Evolutionary conservation across 306 rosid genomes (phyloP).

Genomic region (Prunus fruticosa): DNA sequence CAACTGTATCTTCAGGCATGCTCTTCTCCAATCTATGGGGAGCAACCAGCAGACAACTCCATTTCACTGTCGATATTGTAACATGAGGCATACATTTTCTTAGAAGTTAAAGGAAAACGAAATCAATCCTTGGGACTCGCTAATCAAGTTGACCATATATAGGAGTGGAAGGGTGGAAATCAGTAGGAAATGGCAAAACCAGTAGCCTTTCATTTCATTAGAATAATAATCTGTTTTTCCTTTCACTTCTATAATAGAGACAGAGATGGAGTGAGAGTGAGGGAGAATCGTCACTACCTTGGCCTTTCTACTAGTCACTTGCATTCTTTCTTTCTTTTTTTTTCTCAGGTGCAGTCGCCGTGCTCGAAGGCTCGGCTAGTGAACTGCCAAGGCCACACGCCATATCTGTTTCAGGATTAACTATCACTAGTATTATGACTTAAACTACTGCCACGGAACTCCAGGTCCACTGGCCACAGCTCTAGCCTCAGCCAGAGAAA

Average conservation of each 20-base stretch:
- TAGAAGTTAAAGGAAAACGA: not conserved
- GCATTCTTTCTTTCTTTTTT: not conserved
- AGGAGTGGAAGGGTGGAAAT: not conserved
- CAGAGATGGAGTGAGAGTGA: conserved; percentile 11
- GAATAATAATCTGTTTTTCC: conserved; percentile 55
- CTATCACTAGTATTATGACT: conserved; percentile 21
- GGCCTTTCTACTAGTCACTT: conserved; percentile 37
- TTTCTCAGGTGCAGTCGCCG: conserved; percentile 28
- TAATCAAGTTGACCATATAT: not conserved
- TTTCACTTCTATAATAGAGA: conserved; percentile 43
- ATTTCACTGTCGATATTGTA: not conserved
- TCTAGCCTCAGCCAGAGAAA: conserved; percentile 86
- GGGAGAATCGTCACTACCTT: conserved; percentile 47
- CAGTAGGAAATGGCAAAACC: conserved; percentile 8
- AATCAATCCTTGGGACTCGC: not conserved
- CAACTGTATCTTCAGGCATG: not conserved
- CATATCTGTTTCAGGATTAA: conserved; percentile 29
- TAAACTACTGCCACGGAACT: conserved; percentile 72
- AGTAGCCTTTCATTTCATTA: conserved; percentile 50
- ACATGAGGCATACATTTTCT: not conserved
- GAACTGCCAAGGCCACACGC: conserved; percentile 31
- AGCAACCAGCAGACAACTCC: not conserved
- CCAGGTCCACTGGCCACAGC: conserved; percentile 57
- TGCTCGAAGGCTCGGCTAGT: conserved; percentile 37
- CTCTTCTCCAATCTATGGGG: not conserved